Evolutionary conservation across 495 filamentous ascomycete genomes (phyloP).

Genomic region (Neurospora sp.): DNA sequence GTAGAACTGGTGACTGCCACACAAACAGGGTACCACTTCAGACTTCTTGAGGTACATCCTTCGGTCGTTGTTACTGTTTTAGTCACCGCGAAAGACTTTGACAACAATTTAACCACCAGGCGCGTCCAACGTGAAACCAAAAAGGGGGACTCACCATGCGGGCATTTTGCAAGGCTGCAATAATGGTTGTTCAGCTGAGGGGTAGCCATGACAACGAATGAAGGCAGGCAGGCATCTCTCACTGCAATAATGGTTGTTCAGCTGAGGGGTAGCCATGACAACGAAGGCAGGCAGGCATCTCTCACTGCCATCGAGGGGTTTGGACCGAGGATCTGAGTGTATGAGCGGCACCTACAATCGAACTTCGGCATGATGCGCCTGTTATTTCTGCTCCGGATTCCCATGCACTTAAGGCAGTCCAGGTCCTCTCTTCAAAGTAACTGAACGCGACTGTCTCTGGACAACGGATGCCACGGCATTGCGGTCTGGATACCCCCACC

Average conservation of each 20-base stretch:
- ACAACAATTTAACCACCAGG: background rate
- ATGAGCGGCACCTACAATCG: background rate
- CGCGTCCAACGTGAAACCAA: background rate
- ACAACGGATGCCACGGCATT: background rate
- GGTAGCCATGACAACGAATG: background rate
- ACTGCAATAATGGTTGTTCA: background rate
- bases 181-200: background rate
- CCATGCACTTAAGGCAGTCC: background rate
- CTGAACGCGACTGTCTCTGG: background rate
- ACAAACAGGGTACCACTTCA: background rate
- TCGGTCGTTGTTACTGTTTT: background rate
- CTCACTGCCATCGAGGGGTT: background rate
- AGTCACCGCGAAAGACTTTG: background rate
- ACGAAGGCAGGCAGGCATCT: background rate
- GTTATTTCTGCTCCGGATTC: too few relatives aligned
- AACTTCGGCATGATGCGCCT: too few relatives aligned
- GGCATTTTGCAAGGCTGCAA: background rate
- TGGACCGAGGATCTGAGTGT: background rate
- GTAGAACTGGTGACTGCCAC: background rate
- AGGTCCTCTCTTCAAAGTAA: background rate
- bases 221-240: background rate
- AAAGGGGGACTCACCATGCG: background rate
- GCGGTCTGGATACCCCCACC: background rate
- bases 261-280: background rate
- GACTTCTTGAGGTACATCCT: background rate